Evolutionary conservation across 2,329 filamentous ascomycete genomes (phyloP).

Genomic region (Aspergillus phoenicis): DNA sequence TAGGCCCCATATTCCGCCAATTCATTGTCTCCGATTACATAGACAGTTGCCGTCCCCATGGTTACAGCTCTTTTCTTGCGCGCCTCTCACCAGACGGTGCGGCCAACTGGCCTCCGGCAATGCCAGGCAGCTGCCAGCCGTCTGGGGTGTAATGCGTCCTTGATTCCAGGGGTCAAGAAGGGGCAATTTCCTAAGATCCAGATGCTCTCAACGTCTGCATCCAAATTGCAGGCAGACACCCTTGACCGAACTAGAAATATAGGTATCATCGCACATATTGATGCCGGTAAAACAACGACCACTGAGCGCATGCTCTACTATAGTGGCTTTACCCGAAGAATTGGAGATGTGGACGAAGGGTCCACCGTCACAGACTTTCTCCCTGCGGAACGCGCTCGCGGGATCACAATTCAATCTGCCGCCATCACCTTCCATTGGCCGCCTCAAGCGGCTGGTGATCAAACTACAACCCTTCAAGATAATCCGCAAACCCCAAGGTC

Average conservation of each 20-base stretch:
- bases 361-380: conserved; percentile 98
- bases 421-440: conserved; percentile 97
- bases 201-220: conserved; percentile 33
- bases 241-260: conserved; percentile 82
- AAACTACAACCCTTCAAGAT: conserved; percentile 19
- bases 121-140: conserved; percentile 10
- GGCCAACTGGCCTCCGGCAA: conserved; percentile 16
- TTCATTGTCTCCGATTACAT: conserved; percentile 10
- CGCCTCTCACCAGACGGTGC: conserved; percentile 28
- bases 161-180: background rate
- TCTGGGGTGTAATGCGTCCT: background rate
- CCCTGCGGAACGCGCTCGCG: conserved; percentile 84
- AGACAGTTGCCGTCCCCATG: conserved; percentile 26
- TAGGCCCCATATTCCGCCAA: background rate
- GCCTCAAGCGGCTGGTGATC: conserved; percentile 42
- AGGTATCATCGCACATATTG: conserved; percentile 97
- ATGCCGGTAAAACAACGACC: conserved; percentile 97
- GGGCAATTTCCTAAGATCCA: conserved; percentile 11
- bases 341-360: conserved; percentile 94
- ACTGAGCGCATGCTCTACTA: conserved; percentile 99
- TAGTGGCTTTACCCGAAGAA: conserved; percentile 81
- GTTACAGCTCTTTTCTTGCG: conserved; percentile 35
- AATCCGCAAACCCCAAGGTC: conserved; percentile 50
- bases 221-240: conserved; percentile 28
- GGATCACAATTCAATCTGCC: conserved; percentile 96